phyloP scores from a whole-genome alignment of 345 rosid species.

The Punica granatum region DNA sequence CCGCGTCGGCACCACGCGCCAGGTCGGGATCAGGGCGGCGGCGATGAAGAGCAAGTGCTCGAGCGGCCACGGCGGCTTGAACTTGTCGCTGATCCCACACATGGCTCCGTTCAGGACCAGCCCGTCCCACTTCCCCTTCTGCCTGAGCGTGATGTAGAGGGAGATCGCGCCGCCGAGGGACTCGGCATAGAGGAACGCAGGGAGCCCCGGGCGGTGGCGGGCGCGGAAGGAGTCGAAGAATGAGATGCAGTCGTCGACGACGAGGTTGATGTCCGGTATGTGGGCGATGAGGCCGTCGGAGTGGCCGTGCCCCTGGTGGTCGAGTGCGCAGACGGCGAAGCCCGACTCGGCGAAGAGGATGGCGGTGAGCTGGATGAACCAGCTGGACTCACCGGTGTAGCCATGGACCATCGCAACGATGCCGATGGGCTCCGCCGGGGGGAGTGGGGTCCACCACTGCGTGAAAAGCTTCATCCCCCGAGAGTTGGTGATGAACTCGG shows the following conservation, averaged over 20 bases:
- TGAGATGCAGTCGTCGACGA: constrained; percentile 69
- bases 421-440: constrained; percentile 39
- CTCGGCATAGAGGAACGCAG: constrained; percentile 75
- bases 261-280: constrained; percentile 64
- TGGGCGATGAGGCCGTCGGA: constrained; percentile 72
- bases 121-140: constrained; percentile 68
- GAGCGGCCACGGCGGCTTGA: constrained; percentile 95
- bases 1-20: constrained; percentile 89
- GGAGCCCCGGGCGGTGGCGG: constrained; percentile 38
- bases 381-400: constrained; percentile 83
- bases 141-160: constrained; percentile 64
- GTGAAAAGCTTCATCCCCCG: constrained; percentile 75
- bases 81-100: constrained; percentile 83
- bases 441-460: constrained; percentile 78
- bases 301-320: constrained; percentile 97
- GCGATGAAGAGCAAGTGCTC: constrained; percentile 59
- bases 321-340: constrained; percentile 73
- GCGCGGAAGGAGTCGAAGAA: constrained; percentile 62
- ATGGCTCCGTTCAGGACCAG: constrained; percentile 81
- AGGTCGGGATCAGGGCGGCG: constrained; percentile 70
- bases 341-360: constrained; percentile 74
- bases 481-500: constrained; percentile 62
- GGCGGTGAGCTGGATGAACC: constrained; percentile 68
- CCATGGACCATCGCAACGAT: constrained; percentile 84
- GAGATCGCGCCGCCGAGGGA: constrained; percentile 94